These are phyloP conservation scores for Silene noctiflora DNA, from an alignment of 179 eudicot genomes.

Conservation along the genomic window DNA sequence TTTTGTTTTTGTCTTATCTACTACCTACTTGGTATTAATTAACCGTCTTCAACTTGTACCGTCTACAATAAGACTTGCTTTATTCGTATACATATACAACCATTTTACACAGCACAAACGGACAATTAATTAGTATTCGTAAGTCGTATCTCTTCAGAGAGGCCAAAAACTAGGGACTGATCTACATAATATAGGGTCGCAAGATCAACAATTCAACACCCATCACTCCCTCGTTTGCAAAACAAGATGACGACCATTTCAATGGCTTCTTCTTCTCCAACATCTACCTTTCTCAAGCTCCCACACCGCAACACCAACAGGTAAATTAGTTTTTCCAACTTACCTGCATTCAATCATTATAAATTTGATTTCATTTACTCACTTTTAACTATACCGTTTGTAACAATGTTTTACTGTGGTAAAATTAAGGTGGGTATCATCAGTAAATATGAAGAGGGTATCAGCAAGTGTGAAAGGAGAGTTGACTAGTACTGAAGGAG, in stretches of 20 bases:
- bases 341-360: not conserved
- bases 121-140: too few relatives aligned
- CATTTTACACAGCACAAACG: too few relatives aligned
- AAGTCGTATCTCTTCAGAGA: too few relatives aligned
- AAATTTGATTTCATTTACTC: too few relatives aligned
- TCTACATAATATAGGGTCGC: not conserved
- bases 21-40: too few relatives aligned
- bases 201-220: not conserved
- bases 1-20: too few relatives aligned
- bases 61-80: too few relatives aligned
- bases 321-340: slow-evolving; percentile 21
- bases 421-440: slow-evolving; percentile 19
- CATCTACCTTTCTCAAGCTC: slow-evolving; percentile 31
- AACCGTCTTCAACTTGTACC: too few relatives aligned
- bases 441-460: slow-evolving; percentile 36
- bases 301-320: slow-evolving; percentile 39
- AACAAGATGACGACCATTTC: slow-evolving; percentile 40
- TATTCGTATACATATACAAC: too few relatives aligned
- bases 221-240: not conserved
- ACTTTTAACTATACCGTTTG: not conserved
- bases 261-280: slow-evolving; percentile 40
- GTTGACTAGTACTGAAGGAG: slow-evolving; percentile 36
- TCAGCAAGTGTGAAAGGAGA: slow-evolving; percentile 43
- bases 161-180: too few relatives aligned
- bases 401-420: not conserved